Evolutionary conservation across 345 rosid genomes (phyloP).

Genomic region (Acer yangbiense): DNA sequence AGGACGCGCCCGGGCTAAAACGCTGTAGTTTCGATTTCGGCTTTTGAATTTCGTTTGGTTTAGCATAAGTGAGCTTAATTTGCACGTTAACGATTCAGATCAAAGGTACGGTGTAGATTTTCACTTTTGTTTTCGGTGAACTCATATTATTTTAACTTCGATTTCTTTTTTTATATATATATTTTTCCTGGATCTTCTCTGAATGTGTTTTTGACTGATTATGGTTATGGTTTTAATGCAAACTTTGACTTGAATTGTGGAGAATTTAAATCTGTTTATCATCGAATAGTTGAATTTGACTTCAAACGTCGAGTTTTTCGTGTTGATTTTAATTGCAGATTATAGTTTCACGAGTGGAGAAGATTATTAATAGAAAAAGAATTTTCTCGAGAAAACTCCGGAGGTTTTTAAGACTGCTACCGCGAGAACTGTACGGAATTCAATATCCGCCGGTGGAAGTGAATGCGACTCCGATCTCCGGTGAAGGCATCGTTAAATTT

Average conservation of each 20-base stretch:
- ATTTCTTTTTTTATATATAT: slow-evolving; percentile 19
- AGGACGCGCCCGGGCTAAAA: background rate
- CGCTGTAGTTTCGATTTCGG: background rate
- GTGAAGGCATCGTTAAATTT: slow-evolving; percentile 16
- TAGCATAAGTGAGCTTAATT: slow-evolving; percentile 16
- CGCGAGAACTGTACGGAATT: background rate
- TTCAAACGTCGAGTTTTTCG: background rate
- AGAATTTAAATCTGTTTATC: slow-evolving; percentile 22
- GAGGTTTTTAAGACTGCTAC: background rate
- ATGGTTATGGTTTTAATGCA: background rate
- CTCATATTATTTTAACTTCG: background rate
- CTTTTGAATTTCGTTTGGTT: slow-evolving; percentile 1
- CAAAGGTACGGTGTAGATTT: slow-evolving; percentile 29
- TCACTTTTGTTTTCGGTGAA: slow-evolving; percentile 5
- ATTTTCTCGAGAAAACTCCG: background rate
- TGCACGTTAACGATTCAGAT: slow-evolving; percentile 34
- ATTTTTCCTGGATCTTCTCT: slow-evolving; percentile 12
- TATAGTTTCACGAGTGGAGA: background rate
- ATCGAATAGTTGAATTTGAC: slow-evolving; percentile 22
- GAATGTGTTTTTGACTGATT: background rate
- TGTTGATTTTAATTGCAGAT: slow-evolving; percentile 28
- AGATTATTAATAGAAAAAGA: background rate
- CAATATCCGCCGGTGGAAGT: background rate
- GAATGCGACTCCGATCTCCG: slow-evolving; percentile 41
- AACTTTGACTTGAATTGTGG: slow-evolving; percentile 38